phyloP scores from a whole-genome alignment of 805 yeast genomes.

The Ogataea wickerhamii region DNA sequence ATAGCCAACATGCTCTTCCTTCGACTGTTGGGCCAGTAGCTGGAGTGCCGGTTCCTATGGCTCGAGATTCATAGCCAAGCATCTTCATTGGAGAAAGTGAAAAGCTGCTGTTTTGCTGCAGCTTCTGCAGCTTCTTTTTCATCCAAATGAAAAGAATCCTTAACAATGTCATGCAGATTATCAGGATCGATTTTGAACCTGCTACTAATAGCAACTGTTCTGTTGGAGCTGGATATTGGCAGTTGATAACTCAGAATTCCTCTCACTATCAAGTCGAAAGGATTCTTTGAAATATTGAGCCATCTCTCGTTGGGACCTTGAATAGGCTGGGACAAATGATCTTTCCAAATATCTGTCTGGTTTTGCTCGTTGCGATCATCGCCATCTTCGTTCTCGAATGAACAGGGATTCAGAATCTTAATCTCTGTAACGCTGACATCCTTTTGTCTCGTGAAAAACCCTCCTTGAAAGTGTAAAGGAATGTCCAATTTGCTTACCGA shows the following conservation, averaged over 20 bases:
- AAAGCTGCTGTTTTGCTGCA: too few relatives aligned
- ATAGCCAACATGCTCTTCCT: too few relatives aligned
- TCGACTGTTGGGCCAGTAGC: too few relatives aligned
- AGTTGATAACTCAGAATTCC: slow-evolving; percentile 78
- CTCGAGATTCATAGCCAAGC: too few relatives aligned
- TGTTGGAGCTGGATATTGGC: slow-evolving; percentile 54
- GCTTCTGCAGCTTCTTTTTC: too few relatives aligned
- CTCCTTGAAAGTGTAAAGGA: slow-evolving; percentile 72
- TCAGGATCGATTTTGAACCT: slow-evolving; percentile 54
- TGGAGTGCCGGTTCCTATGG: too few relatives aligned
- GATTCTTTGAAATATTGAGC: slow-evolving; percentile 69
- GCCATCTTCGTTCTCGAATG: slow-evolving; percentile 26
- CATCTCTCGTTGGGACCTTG: slow-evolving; percentile 48
- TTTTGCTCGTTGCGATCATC: slow-evolving; percentile 8
- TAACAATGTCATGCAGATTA: slow-evolving; percentile 6
- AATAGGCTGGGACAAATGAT: slow-evolving; percentile 8
- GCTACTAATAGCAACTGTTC: slow-evolving; percentile 60
- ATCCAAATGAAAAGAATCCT: slow-evolving; percentile 2
- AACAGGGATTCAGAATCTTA: slow-evolving; percentile 71
- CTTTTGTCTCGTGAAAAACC: slow-evolving; percentile 61
- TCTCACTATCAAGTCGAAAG: slow-evolving; percentile 79
- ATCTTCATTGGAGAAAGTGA: too few relatives aligned
- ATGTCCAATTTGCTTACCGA: slow-evolving; percentile 62
- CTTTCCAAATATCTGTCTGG: neutral
- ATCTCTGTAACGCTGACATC: slow-evolving; percentile 64